A percentile compares a stretch with the other conserved stretches of the same genome.
These are phyloP conservation scores for Boletellus ananiceps DNA, from an alignment of 768 basidiomycete species.

Conservation along the genomic window DNA sequence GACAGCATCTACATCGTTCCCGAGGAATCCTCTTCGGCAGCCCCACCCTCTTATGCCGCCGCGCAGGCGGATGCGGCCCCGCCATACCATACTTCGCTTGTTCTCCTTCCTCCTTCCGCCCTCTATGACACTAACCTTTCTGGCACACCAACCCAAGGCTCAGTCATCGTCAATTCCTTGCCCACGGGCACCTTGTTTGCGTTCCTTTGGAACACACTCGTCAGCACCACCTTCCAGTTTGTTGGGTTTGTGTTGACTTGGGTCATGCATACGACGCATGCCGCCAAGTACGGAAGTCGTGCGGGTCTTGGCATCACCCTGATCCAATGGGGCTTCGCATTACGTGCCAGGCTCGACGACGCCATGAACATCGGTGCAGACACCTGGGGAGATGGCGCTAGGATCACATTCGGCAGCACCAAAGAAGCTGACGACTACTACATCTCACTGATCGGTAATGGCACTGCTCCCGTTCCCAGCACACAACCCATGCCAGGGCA, in stretches of 20 bases:
- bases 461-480: conserved; percentile 16
- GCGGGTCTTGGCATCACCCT: conserved; percentile 95
- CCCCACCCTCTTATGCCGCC: conserved; percentile 87
- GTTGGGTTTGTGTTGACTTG: conserved; percentile 91
- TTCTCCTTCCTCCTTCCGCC: conserved; percentile 67
- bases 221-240: conserved; percentile 96
- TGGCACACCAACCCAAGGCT: conserved; percentile 40
- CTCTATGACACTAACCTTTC: conserved; percentile 40
- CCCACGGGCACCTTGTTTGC: conserved; percentile 79
- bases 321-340: conserved; percentile 90
- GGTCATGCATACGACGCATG: conserved; percentile 89
- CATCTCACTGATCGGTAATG: conserved; percentile 25
- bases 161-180: conserved; percentile 87
- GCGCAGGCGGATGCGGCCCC: conserved; percentile 96
- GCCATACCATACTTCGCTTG: conserved; percentile 95
- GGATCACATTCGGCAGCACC: conserved; percentile 41
- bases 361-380: conserved; percentile 28
- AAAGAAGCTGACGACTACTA: conserved; percentile 46
- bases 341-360: conserved; percentile 53
- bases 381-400: conserved; percentile 28
- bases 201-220: conserved; percentile 89
- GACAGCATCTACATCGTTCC: conserved; percentile 74
- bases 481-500: conserved; percentile 7
- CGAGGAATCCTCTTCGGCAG: conserved; percentile 77
- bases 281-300: conserved; percentile 87